Conservation (phyloP, 1,139 yeast genomes). For the Geotrichum cucujoidarum region DNA sequence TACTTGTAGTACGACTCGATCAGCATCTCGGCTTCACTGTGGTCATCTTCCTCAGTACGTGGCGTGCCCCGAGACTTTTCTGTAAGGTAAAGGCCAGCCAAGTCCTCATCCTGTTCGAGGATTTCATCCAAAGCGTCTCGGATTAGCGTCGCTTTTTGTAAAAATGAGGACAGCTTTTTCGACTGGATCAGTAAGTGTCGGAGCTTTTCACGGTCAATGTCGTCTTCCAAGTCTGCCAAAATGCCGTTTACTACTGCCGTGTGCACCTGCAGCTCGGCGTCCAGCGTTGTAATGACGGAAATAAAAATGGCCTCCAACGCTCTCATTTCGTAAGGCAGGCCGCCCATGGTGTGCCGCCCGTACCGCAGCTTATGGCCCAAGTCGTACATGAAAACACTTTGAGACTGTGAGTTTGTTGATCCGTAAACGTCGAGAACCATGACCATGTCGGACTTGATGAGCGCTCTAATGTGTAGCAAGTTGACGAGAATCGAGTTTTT, state of each 20-base stretch:
- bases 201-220: constrained; percentile 76
- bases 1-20: constrained; percentile 90
- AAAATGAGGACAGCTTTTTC: constrained; percentile 72
- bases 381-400: constrained; percentile 82
- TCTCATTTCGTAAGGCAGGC: constrained; percentile 66
- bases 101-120: constrained; percentile 85
- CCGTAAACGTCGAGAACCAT: constrained; percentile 77
- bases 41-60: constrained; percentile 43
- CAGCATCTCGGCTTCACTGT: constrained; percentile 71
- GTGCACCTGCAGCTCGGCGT: constrained; percentile 77
- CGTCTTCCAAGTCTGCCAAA: constrained; percentile 74
- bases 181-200: constrained; percentile 75
- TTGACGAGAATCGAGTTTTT: constrained; percentile 74
- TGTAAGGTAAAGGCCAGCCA: constrained; percentile 77
- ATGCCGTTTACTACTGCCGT: constrained; percentile 67
- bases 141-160: constrained; percentile 78
- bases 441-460: constrained; percentile 74
- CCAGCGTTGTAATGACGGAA: constrained; percentile 75
- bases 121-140: constrained; percentile 83
- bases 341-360: constrained; percentile 32
- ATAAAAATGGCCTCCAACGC: constrained; percentile 86
- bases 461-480: constrained; percentile 78
- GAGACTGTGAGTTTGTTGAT: constrained; percentile 53
- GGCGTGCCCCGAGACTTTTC: constrained; percentile 39
- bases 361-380: constrained; percentile 68